phyloP scores from a whole-genome alignment of 352 stramenopile species.

The Phytophthora vignae region DNA sequence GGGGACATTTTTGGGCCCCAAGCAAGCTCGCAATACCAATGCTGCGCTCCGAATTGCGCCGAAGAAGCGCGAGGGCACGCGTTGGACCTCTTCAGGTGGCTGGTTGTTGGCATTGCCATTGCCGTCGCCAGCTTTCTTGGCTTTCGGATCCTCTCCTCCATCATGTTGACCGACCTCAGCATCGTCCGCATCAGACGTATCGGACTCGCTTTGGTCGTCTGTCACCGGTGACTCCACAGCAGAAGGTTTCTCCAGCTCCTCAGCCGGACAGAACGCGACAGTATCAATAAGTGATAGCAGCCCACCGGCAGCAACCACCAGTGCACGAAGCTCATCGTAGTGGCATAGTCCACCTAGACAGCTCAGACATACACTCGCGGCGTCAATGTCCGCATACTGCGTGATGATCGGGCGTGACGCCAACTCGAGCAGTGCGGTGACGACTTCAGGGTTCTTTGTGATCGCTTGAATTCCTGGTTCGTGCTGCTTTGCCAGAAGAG shows the following conservation, averaged over 20 bases:
- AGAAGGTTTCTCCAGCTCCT: conserved; percentile 39
- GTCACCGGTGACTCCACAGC: conserved; percentile 20
- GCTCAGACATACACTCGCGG: conserved; percentile 62
- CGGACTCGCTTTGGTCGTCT: conserved; percentile 36
- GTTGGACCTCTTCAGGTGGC: conserved; percentile 27
- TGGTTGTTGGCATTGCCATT: conserved; percentile 15
- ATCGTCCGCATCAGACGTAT: conserved; percentile 25
- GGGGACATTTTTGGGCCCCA: conserved; percentile 46
- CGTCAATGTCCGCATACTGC: conserved; percentile 62
- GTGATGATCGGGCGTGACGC: conserved; percentile 68
- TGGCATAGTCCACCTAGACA: conserved; percentile 74
- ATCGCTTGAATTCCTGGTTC: conserved; percentile 55
- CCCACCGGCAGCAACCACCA: conserved; percentile 72
- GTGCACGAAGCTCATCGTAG: conserved; percentile 54
- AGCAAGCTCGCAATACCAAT: conserved; percentile 62
- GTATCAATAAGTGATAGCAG: conserved; percentile 75
- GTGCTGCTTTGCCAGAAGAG: conserved; percentile 50
- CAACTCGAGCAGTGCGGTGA: conserved; percentile 69
- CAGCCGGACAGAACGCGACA: conserved; percentile 66
- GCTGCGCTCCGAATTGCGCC: conserved; percentile 64
- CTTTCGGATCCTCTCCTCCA: conserved; percentile 17
- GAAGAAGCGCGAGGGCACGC: conserved; percentile 53
- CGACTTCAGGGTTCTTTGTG: conserved; percentile 61
- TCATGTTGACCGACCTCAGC: conserved; percentile 9
- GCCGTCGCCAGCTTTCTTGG: neutral